Conservation (phyloP, 345 rosid species). For the Limnanthes douglasii region DNA sequence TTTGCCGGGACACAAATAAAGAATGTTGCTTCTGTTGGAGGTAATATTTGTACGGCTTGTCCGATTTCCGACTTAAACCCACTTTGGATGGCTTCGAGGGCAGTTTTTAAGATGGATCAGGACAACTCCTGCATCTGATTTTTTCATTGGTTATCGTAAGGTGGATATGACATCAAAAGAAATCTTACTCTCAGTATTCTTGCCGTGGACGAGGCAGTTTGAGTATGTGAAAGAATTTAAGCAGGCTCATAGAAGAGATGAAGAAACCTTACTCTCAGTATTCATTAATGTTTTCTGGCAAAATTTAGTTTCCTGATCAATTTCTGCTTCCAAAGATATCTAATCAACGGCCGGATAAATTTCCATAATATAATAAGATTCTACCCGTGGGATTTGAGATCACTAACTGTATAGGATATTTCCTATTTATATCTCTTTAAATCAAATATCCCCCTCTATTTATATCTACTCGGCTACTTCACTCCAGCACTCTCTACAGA, state of each 20-base stretch:
- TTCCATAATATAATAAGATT: no score
- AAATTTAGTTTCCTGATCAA: no score
- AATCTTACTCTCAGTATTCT: slow-evolving; percentile 59
- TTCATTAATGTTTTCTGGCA: no score
- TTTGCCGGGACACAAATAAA: slow-evolving; percentile 91
- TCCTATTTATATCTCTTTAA: no score
- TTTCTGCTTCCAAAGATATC: no score
- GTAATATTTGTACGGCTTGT: slow-evolving; percentile 91
- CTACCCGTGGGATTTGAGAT: no score
- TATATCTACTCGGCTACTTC: no score
- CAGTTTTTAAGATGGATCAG: slow-evolving; percentile 48
- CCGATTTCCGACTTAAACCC: slow-evolving; percentile 98
- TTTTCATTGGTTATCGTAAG: slow-evolving; percentile 74
- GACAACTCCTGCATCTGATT: slow-evolving; percentile 42
- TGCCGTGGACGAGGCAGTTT: slow-evolving; percentile 79
- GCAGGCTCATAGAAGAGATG: slow-evolving; percentile 93
- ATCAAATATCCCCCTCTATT: no score
- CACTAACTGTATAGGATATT: no score
- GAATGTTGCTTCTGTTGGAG: slow-evolving; percentile 90
- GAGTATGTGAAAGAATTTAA: slow-evolving; percentile 94
- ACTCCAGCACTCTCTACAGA: no score
- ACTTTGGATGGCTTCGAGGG: slow-evolving; percentile 91
- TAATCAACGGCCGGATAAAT: no score
- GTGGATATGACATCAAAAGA: slow-evolving; percentile 60
- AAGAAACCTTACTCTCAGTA: no score